Base-by-base conservation (phyloP, 306 rosid species). In the Pyrus pyrifolia region DNA sequence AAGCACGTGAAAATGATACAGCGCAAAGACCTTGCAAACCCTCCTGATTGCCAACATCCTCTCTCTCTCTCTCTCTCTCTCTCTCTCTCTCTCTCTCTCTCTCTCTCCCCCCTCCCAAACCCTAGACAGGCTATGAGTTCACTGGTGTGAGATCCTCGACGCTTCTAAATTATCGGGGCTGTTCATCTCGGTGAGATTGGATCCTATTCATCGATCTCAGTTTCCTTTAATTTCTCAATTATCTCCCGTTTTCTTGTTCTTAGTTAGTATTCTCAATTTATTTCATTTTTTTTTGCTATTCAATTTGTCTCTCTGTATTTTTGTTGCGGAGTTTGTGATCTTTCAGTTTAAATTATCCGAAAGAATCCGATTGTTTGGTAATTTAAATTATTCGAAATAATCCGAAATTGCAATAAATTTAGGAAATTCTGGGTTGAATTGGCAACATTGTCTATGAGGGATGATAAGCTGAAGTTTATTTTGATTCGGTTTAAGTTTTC, bases 111-210 rank as follows among this genome's bases (percentile, higher is more conserved):
- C 40, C 25, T 66, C 66, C 59, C 76, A 86, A 86, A 79, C 93
- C 94, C 93, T 83, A 89, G 85, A 55, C 66, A 68, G 85, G 75
- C 59, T 81, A 58, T 69, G 79, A 13, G 58, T 68, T 79, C 22
- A 5, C 61, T 73, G 27, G 68, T 68, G 38, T 49, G 76, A 44
- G 74, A 69, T 76, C 74, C 76, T 68, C 80, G 51, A 12, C 70
- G 5, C 68, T 25, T 51, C 68, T 35, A 55, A 40, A 68, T 49
- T 61, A 57, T 71, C 72, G 11, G 3, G 14, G 57, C 67, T 67
- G 75, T 66, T 68, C 11, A 63, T 72, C 71, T 66, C 19, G 87
- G 97, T 91, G 83, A 78, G 73, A 70, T 72, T 68, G 17, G 10
- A 62, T 67, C 78, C 42, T 57, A 10, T 40, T 66, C 73, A 8